phyloP scores from a whole-genome alignment of 73 alveolate species.

The Stentor coeruleus region DNA sequence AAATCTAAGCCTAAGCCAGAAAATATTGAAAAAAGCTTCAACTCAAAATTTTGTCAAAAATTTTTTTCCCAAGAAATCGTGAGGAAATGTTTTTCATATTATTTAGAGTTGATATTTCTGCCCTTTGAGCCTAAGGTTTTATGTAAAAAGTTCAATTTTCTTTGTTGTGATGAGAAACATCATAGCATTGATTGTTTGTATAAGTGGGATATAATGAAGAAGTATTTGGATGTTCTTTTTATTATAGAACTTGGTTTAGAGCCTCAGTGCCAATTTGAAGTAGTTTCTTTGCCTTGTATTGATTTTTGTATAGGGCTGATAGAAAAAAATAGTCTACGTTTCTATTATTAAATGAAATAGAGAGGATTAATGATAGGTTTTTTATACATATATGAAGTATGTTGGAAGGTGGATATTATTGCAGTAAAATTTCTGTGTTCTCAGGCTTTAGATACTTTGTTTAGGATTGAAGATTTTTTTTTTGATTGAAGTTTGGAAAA shows the following conservation, averaged over 20 bases:
- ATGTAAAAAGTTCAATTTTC: background rate
- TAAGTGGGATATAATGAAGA: background rate
- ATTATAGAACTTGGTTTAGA: background rate
- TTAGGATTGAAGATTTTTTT: no score
- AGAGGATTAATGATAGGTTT: no score
- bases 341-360: no score
- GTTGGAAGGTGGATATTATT: no score
- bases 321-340: no score
- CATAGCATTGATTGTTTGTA: background rate
- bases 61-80: background rate
- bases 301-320: no score
- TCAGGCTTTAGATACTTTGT: no score
- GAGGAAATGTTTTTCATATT: background rate
- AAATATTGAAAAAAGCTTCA: background rate
- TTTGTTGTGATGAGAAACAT: background rate
- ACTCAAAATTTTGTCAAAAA: background rate
- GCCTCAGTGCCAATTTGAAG: no score
- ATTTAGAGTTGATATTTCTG: background rate
- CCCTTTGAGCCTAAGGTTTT: background rate
- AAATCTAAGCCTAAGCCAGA: background rate
- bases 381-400: no score
- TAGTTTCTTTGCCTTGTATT: no score
- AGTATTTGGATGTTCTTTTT: background rate
- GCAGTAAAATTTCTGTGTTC: no score
- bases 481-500: no score